These are phyloP conservation scores for Thymus mandschuricus DNA, from an alignment of 257 asterid genomes.

Conservation along the genomic window DNA sequence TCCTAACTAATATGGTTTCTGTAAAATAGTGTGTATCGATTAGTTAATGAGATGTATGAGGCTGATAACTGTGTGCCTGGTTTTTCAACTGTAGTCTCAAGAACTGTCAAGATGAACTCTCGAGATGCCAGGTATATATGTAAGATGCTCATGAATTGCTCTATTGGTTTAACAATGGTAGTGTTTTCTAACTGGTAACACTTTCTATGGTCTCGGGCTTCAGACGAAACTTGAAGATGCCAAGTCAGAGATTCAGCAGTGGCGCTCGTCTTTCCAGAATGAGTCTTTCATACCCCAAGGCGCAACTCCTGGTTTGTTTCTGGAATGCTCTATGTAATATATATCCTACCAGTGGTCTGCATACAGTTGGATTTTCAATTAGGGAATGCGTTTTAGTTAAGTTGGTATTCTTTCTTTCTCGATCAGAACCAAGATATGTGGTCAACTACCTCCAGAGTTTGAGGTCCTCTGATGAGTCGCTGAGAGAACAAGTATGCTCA, in stretches of 20 bases:
- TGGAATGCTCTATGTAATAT: constrained; percentile 21
- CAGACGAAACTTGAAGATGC: constrained; percentile 81
- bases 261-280: constrained; percentile 91
- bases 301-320: constrained; percentile 74
- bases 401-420: constrained; percentile 20
- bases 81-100: constrained; percentile 64
- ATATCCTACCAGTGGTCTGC: constrained; percentile 12
- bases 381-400: constrained; percentile 16
- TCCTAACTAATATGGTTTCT: not conserved
- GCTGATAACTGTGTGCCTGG: constrained; percentile 28
- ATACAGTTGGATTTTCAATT: not conserved
- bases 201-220: constrained; percentile 26
- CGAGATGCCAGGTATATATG: constrained; percentile 70
- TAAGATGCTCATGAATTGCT: constrained; percentile 7
- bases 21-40: not conserved
- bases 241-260: constrained; percentile 84
- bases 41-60: not conserved
- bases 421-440: constrained; percentile 65
- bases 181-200: constrained; percentile 9
- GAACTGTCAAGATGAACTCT: constrained; percentile 79
- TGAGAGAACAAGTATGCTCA: constrained; percentile 83
- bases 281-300: constrained; percentile 72
- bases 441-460: constrained; percentile 74
- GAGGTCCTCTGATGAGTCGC: constrained; percentile 86
- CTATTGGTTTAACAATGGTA: not conserved